Percentiles rank a stretch among this genome's conserved stretches.
phyloP scores from a whole-genome alignment of 306 rosid genomes.

The Mimosa bimucronata region DNA sequence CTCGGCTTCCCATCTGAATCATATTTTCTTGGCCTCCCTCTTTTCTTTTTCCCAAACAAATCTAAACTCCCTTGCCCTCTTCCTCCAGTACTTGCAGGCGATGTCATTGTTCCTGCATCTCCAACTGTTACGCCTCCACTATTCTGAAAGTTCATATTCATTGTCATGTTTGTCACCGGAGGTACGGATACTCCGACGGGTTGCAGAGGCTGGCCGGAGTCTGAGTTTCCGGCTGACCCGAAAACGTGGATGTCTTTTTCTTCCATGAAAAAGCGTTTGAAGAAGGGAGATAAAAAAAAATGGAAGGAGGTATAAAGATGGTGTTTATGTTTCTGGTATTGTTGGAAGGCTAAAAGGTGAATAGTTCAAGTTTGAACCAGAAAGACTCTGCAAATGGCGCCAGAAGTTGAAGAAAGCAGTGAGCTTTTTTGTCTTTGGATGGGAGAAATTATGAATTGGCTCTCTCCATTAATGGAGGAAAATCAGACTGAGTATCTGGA shows the following conservation, averaged over 20 bases:
- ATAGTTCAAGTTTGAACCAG: constrained; percentile 51
- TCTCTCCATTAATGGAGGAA: constrained; percentile 71
- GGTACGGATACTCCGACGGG: constrained; percentile 39
- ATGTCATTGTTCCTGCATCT: background rate
- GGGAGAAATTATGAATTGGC: constrained; percentile 41
- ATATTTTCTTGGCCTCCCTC: constrained; percentile 89
- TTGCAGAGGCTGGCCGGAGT: constrained; percentile 41
- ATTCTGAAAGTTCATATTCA: background rate
- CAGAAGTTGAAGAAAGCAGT: constrained; percentile 46
- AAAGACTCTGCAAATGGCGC: constrained; percentile 72
- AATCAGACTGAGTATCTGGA: constrained; percentile 57
- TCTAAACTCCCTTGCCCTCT: constrained; percentile 46
- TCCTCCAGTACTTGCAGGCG: constrained; percentile 26
- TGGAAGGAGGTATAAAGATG: background rate
- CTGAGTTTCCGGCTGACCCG: constrained; percentile 49
- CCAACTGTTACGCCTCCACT: constrained; percentile 3
- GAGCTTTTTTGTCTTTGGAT: constrained; percentile 40
- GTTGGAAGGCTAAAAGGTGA: constrained; percentile 34
- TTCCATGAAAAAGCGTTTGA: constrained; percentile 48
- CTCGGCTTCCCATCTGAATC: constrained; percentile 72
- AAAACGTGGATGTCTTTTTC: constrained; percentile 48
- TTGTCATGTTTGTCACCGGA: constrained; percentile 1
- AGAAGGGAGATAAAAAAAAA: background rate
- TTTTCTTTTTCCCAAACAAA: constrained; percentile 69
- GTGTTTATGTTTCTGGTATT: constrained; percentile 18